Evolutionary conservation across 1,284 basidiomycete species (phyloP).

Genomic region (Tausonia pullulans): DNA sequence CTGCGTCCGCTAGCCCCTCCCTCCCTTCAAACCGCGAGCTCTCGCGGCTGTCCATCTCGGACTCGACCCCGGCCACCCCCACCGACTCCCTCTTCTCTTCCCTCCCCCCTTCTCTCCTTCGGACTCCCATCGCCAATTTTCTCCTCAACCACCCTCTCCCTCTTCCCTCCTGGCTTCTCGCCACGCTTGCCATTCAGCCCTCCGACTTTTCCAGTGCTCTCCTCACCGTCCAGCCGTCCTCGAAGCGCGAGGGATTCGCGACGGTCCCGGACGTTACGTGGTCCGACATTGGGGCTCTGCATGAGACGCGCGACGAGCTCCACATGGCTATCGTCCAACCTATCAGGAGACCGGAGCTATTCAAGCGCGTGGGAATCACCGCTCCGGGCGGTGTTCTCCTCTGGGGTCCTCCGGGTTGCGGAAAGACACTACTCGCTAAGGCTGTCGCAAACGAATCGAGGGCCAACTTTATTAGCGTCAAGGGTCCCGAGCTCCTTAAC

Average conservation of each 20-base stretch:
- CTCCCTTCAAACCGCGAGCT: background rate
- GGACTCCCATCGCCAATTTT: constrained; percentile 74
- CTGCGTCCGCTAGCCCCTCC: constrained; percentile 18
- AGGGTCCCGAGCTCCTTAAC: constrained; percentile 91
- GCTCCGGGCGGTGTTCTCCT: constrained; percentile 82
- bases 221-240: constrained; percentile 80
- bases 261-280: constrained; percentile 93
- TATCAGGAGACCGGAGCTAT: constrained; percentile 79
- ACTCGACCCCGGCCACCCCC: background rate
- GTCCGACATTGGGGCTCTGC: constrained; percentile 88
- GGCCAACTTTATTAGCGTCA: constrained; percentile 95
- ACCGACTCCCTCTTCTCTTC: constrained; percentile 21
- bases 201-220: constrained; percentile 71
- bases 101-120: constrained; percentile 36
- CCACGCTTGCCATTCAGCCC: constrained; percentile 64
- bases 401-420: constrained; percentile 98
- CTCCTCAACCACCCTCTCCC: constrained; percentile 72
- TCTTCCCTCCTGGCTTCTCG: constrained; percentile 63
- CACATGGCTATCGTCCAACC: constrained; percentile 97
- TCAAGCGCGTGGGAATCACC: constrained; percentile 72
- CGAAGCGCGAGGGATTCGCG: constrained; percentile 93
- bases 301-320: constrained; percentile 74
- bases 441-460: constrained; percentile 89
- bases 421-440: constrained; percentile 90
- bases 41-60: constrained; percentile 2